Conservation (phyloP, 2,329 filamentous ascomycete species). For the Alternaria solani region DNA sequence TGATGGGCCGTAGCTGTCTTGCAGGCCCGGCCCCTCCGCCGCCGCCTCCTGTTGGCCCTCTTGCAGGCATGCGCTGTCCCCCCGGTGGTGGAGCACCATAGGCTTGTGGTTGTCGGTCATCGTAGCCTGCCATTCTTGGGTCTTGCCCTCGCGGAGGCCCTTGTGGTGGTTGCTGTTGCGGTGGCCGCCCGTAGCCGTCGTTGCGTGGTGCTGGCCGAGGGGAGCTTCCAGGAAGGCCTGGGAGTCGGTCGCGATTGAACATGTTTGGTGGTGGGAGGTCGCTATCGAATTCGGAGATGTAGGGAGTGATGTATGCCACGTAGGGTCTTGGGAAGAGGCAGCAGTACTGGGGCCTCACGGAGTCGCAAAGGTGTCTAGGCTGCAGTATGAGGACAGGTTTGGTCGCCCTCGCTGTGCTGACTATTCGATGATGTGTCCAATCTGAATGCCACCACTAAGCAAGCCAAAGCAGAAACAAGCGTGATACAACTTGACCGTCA, state of each 20-base stretch:
- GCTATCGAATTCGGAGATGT: not conserved
- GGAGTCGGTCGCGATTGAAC: slow-evolving; percentile 66
- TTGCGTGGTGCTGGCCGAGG: slow-evolving; percentile 53
- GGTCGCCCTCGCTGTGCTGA: not conserved
- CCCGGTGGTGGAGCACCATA: slow-evolving; percentile 34
- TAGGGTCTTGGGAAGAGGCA: slow-evolving; percentile 2
- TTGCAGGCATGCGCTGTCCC: slow-evolving; percentile 43
- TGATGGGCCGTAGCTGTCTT: slow-evolving; percentile 58
- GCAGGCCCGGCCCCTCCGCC: slow-evolving; percentile 30
- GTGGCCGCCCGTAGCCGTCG: slow-evolving; percentile 53
- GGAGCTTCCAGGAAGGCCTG: slow-evolving; percentile 55
- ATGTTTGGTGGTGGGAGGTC: slow-evolving; percentile 44
- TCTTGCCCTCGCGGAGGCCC: slow-evolving; percentile 32
- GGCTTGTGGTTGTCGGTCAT: slow-evolving; percentile 35
- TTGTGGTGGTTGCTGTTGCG: slow-evolving; percentile 40
- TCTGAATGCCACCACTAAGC: slow-evolving; percentile 3
- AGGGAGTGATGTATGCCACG: slow-evolving; percentile 2
- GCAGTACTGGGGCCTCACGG: slow-evolving; percentile 3
- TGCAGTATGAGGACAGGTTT: not conserved
- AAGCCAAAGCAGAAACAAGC: not conserved
- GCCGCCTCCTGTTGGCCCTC: slow-evolving; percentile 36
- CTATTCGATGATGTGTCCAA: not conserved
- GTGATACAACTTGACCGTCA: slow-evolving; percentile 2
- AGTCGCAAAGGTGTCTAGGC: slow-evolving; percentile 5
- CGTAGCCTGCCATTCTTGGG: slow-evolving; percentile 45